Evolutionary conservation across 805 yeast genomes (phyloP), one percentile per base, ranked within the genome.

Genomic region (Wickerhamomyces subpelliculosus): DNA sequence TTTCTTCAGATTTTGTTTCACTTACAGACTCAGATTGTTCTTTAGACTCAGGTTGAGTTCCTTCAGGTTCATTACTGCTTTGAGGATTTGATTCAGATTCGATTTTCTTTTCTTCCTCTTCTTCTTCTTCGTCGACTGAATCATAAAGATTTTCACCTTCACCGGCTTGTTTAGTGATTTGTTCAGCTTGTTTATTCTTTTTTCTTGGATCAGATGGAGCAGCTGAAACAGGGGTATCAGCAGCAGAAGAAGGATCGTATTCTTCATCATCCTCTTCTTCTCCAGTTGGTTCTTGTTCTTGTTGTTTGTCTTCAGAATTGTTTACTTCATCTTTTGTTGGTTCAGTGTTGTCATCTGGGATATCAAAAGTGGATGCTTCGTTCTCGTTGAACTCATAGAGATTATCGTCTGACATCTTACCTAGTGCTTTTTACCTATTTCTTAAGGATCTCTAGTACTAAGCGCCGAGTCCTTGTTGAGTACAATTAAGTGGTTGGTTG

Each of bases 111-210:
- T 29, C 35, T 37, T 41, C 46, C n/a, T 39, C 46, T 14, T 34
- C 48, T 9, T 35, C 49, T n/a, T 36, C 43, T 19, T 33, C 34
- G 12, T 33, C 32, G 7, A 22, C 37, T 29, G 34, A 28, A 7
- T 32, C 36, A 33, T 35, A 37, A n/a, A 20, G 10, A 17, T 40
- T 31, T 12, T 51, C 45, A 18, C 42, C 41, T 11, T 27, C 25
- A 6, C 26, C 21, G 8, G 12, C 32, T 32, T 26, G 9, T 19
- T 28, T 17, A 17, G 28, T 27, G 27, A 22, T 18, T 27, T 32
- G 35, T 16, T 36, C 32, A 25, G 32, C 17, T 34, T 21, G 32
- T 26, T 34, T 23, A 8, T n/a, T 23, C 8, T 16, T 29, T 5
- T 28, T 25, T 14, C 19, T 27, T 18, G 12, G 21, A n/a, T 14